Conservation (phyloP, 164 flowering plant genomes). For the Chimonanthus praecox region DNA sequence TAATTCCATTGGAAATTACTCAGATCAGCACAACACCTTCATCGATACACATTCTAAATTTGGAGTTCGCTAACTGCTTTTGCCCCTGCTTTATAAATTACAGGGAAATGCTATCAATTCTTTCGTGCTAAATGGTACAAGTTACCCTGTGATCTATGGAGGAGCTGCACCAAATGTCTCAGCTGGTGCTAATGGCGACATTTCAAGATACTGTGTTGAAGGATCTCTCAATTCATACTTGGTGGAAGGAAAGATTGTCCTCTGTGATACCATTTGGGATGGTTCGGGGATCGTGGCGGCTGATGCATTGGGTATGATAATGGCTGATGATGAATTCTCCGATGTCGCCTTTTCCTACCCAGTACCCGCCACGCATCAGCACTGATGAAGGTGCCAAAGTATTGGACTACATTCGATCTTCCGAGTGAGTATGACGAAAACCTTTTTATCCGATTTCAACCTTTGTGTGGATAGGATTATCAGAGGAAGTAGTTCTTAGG, state of each 20-base stretch:
- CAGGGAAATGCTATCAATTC: constrained; percentile 8
- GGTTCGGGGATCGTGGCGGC: not conserved
- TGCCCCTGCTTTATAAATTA: not conserved
- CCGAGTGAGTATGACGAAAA: constrained; percentile 22
- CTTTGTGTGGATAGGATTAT: not conserved
- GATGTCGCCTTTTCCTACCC: constrained; percentile 32
- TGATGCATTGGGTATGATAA: constrained; percentile 4
- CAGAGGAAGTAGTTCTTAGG: not conserved
- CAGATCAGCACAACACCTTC: not conserved
- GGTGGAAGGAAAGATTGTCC: constrained; percentile 5
- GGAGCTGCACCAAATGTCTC: constrained; percentile 10
- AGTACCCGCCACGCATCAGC: constrained; percentile 29
- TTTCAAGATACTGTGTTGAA: not conserved
- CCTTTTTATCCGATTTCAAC: not conserved
- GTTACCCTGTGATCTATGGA: constrained; percentile 6
- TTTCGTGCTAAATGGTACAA: constrained; percentile 4
- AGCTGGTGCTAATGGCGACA: not conserved
- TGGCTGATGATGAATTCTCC: not conserved
- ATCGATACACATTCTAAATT: not conserved
- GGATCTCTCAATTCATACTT: not conserved
- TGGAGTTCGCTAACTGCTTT: not conserved
- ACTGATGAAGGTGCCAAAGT: constrained; percentile 18
- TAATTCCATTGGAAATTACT: not conserved
- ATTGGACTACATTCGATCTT: constrained; percentile 27
- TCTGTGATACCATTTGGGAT: not conserved